Conservation (phyloP, 2,329 filamentous ascomycete species). For the Paraphaeosphaeria minitans region DNA sequence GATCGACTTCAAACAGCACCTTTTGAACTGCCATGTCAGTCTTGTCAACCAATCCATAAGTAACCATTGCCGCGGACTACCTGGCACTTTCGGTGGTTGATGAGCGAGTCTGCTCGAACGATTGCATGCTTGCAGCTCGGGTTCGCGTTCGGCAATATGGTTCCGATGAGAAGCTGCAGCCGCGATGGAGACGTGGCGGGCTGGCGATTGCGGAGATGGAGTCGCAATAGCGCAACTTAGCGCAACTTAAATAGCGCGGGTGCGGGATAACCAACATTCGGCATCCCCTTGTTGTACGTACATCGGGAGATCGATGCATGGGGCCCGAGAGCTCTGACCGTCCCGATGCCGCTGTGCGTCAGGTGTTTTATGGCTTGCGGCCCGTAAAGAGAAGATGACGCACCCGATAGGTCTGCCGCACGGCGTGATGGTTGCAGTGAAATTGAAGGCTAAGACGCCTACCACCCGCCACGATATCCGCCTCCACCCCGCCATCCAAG, state of each 20-base stretch:
- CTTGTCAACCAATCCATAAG: background rate
- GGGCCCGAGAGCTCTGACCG: background rate
- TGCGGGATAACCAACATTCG: background rate
- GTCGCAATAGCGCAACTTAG: background rate
- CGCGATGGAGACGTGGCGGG: background rate
- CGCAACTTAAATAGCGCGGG: no score
- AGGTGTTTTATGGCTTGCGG: constrained; percentile 1
- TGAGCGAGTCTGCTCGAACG: background rate
- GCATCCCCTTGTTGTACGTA: background rate
- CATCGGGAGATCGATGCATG: constrained; percentile 10
- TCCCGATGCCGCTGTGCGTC: background rate
- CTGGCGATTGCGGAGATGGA: background rate
- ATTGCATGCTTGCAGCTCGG: background rate
- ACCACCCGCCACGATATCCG: background rate
- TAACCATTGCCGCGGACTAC: background rate
- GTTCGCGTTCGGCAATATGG: background rate
- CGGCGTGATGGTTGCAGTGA: constrained; percentile 3
- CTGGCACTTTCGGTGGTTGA: background rate
- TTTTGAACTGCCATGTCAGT: background rate
- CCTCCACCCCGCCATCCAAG: background rate
- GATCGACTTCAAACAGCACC: background rate
- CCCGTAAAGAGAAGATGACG: background rate
- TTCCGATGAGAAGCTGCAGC: background rate
- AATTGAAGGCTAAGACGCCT: background rate
- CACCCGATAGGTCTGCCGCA: background rate